Evolutionary conservation across 2,329 filamentous ascomycete species (phyloP).

Genomic region (Fusarium guadeloupense): DNA sequence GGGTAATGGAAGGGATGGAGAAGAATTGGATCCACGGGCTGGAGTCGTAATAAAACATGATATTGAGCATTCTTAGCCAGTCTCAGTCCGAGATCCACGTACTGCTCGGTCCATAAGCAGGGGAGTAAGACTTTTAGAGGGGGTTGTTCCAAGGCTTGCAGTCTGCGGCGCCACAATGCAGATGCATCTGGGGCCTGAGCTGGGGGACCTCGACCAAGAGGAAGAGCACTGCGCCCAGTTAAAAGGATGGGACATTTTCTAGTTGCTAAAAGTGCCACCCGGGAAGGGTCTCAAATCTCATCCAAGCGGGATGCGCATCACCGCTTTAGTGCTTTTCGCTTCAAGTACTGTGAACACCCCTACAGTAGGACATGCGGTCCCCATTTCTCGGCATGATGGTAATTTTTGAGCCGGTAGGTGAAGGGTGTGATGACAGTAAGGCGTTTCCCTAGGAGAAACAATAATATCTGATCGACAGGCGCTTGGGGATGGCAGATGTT

Average conservation of each 20-base stretch:
- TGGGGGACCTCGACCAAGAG: constrained; percentile 24
- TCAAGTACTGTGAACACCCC: constrained; percentile 31
- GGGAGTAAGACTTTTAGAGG: not conserved
- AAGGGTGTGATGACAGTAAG: constrained; percentile 2
- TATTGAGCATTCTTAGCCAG: constrained; percentile 17
- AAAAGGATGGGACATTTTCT: constrained; percentile 39
- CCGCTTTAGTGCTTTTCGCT: constrained; percentile 24
- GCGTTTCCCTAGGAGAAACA: constrained; percentile 39
- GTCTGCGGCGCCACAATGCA: constrained; percentile 24
- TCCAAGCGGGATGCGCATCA: constrained; percentile 43
- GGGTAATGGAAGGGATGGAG: constrained; percentile 45
- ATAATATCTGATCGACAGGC: constrained; percentile 35
- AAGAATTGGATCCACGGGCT: constrained; percentile 40
- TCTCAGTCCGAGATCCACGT: constrained; percentile 12
- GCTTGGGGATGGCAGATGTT: constrained; percentile 36
- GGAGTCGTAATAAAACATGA: constrained; percentile 37
- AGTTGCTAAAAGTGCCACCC: constrained; percentile 41
- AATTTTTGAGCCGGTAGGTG: not conserved
- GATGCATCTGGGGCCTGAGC: constrained; percentile 20
- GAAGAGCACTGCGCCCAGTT: constrained; percentile 26
- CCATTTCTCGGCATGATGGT: constrained; percentile 24
- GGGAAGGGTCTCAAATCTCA: constrained; percentile 43
- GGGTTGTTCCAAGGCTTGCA: constrained; percentile 15
- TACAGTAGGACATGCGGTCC: constrained; percentile 8
- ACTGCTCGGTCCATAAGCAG: not conserved